These are phyloP conservation scores for Olyra latifolia DNA, from an alignment of 176 grass and related monocot species.

Conservation along the genomic window DNA sequence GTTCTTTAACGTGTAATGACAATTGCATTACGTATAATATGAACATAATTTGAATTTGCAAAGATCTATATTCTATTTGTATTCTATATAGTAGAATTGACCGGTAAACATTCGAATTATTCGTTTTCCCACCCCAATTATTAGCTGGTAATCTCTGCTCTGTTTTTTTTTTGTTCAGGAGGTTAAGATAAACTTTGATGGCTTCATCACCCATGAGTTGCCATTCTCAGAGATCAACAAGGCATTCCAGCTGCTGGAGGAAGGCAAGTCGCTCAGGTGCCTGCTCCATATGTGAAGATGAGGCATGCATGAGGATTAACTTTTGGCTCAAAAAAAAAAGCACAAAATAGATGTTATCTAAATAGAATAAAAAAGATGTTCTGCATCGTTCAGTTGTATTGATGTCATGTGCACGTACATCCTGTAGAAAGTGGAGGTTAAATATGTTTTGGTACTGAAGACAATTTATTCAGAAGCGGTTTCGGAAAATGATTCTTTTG, in stretches of 20 bases:
- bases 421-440: not conserved
- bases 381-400: not conserved
- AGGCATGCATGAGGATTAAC: not conserved
- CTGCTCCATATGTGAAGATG: constrained; percentile 46
- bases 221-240: constrained; percentile 80
- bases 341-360: not conserved
- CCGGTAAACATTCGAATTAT: no score
- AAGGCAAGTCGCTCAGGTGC: constrained; percentile 78
- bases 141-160: no score
- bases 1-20: no score
- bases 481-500: no score
- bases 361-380: no score
- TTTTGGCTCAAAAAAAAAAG: not conserved
- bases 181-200: constrained; percentile 71
- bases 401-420: not conserved
- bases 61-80: no score
- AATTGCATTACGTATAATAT: no score
- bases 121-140: no score
- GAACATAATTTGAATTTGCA: no score
- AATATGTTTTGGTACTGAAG: not conserved
- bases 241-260: constrained; percentile 63
- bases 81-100: no score
- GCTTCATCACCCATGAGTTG: constrained; percentile 87
- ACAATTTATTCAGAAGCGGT: not conserved
- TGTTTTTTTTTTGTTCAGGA: constrained; percentile 32